Evolutionary conservation across 257 asterid species (phyloP).

Genomic region (Solanum clarkiae): DNA sequence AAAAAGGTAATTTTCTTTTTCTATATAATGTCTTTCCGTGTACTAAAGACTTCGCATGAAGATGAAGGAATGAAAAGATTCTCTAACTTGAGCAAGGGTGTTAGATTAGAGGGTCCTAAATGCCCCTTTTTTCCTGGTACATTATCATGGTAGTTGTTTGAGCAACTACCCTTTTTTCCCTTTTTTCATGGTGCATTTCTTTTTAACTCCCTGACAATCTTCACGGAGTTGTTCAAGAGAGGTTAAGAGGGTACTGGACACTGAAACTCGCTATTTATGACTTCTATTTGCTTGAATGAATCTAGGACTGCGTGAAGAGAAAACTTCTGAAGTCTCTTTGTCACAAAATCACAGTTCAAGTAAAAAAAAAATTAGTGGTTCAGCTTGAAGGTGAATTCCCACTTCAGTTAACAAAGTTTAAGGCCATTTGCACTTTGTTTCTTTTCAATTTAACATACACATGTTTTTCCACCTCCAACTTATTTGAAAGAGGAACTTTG

Average conservation of each 20-base stretch:
- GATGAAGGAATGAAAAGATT: background rate
- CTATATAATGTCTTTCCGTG: background rate
- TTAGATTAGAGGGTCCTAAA: background rate
- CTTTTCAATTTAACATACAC: background rate
- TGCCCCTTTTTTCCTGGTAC: background rate
- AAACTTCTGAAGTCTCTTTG: background rate
- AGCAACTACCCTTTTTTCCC: background rate
- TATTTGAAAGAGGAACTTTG: background rate
- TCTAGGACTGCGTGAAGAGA: background rate
- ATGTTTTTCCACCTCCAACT: background rate
- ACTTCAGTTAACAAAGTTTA: background rate
- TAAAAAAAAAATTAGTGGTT: background rate
- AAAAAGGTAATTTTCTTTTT: conserved; percentile 35
- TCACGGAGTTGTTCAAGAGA: background rate
- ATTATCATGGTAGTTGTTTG: background rate
- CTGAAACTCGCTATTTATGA: background rate
- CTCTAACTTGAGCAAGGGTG: background rate
- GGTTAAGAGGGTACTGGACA: background rate
- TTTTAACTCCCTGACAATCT: background rate
- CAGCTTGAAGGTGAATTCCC: background rate
- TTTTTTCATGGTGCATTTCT: background rate
- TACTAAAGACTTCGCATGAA: background rate
- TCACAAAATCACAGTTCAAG: background rate
- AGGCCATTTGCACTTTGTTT: background rate
- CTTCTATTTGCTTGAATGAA: background rate